Evolutionary conservation across 805 yeast genomes (phyloP).

Genomic region (Schwanniomyces vanrijiae): DNA sequence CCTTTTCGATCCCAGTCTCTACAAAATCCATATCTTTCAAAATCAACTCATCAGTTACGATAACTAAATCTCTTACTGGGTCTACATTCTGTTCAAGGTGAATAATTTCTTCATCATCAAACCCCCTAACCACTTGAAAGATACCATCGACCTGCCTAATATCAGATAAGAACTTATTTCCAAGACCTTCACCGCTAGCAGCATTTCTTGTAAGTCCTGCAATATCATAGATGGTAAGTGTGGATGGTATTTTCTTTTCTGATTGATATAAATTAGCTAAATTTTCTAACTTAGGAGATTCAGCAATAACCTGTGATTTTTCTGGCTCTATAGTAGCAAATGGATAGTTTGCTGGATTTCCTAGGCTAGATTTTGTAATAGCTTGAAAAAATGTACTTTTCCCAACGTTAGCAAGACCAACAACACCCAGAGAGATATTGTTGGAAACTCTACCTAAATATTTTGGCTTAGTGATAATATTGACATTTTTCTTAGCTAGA

Average conservation of each 20-base stretch:
- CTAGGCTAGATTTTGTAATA: constrained; percentile 58
- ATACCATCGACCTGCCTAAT: constrained; percentile 72
- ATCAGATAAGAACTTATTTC: constrained; percentile 69
- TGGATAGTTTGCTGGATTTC: constrained; percentile 59
- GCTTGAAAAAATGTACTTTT: constrained; percentile 50
- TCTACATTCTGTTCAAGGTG: constrained; percentile 60
- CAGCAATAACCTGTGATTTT: constrained; percentile 58
- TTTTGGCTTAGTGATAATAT: not conserved
- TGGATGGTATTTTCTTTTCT: constrained; percentile 51
- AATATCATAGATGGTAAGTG: constrained; percentile 61
- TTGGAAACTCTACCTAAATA: constrained; percentile 36
- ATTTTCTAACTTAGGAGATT: constrained; percentile 48
- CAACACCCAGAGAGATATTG: constrained; percentile 43
- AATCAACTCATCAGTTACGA: constrained; percentile 63
- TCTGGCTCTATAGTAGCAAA: constrained; percentile 78
- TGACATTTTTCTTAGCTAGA: constrained; percentile 5
- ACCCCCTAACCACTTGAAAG: constrained; percentile 67
- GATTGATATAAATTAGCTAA: constrained; percentile 51
- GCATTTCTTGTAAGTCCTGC: constrained; percentile 72
- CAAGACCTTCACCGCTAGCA: constrained; percentile 64
- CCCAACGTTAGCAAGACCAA: constrained; percentile 65
- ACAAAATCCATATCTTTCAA: constrained; percentile 63
- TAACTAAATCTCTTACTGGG: constrained; percentile 62
- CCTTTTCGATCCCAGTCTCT: constrained; percentile 45
- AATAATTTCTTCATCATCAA: constrained; percentile 62